Evolutionary conservation across 148 eudicot species (phyloP).

Genomic region (Persicaria tinctoria): DNA sequence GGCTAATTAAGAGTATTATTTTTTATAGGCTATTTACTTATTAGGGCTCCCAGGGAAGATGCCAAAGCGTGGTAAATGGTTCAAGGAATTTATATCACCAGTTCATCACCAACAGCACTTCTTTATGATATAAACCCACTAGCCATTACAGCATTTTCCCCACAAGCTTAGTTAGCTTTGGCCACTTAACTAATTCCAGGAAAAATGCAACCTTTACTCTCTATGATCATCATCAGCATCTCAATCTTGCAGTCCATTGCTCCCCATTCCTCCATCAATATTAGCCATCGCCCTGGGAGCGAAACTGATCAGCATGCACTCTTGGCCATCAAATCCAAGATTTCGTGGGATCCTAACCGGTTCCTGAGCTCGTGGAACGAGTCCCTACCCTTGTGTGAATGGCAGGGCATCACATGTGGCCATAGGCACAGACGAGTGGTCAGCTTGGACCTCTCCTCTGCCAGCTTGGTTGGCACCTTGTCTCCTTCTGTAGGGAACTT

Average conservation of each 20-base stretch:
- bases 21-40: too few species aligned
- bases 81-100: not conserved
- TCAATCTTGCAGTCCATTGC: not conserved
- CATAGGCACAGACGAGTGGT: slow-evolving; percentile 16
- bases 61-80: not conserved
- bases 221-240: not conserved
- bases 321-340: slow-evolving; percentile 10
- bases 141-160: not conserved
- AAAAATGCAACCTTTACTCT: not conserved
- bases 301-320: not conserved
- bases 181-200: not conserved
- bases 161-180: not conserved
- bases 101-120: too few species aligned
- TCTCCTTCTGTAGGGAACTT: slow-evolving; percentile 25
- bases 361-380: slow-evolving; percentile 1
- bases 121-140: not conserved
- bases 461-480: slow-evolving; percentile 11
- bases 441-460: not conserved
- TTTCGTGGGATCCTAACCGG: not conserved
- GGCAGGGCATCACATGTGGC: slow-evolving; percentile 19
- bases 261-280: not conserved
- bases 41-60: too few species aligned
- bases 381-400: slow-evolving; percentile 5
- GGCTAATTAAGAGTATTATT: too few species aligned
- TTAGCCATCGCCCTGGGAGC: not conserved